These are phyloP conservation scores for Ganoderma leucocontextum DNA, from an alignment of 1,284 basidiomycete species.

Conservation along the genomic window DNA sequence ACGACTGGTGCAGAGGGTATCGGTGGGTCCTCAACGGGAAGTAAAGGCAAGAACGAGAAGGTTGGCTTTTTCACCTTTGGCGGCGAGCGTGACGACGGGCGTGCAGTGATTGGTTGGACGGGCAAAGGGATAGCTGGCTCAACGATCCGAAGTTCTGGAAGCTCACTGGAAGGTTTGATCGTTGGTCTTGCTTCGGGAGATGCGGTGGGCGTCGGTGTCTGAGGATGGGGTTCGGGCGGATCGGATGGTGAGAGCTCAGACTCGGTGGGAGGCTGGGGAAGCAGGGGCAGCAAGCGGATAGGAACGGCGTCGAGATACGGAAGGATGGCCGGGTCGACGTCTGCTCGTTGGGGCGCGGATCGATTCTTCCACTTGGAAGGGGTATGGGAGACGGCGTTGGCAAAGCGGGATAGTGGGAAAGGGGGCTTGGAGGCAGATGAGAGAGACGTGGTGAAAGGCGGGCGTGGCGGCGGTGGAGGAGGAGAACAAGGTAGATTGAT, in stretches of 20 bases:
- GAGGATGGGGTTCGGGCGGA: constrained; percentile 21
- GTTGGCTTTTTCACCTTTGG: constrained; percentile 26
- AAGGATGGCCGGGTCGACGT: constrained; percentile 41
- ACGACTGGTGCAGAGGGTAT: constrained; percentile 22
- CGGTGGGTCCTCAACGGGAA: constrained; percentile 37
- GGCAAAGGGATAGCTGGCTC: neutral
- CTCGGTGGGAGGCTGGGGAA: constrained; percentile 28
- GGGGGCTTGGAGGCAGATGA: constrained; percentile 30
- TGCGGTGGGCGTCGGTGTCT: constrained; percentile 28
- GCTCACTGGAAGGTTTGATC: constrained; percentile 22
- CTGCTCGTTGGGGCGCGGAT: constrained; percentile 28
- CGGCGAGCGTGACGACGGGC: constrained; percentile 13
- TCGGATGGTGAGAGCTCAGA: constrained; percentile 18
- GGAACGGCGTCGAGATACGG: constrained; percentile 45
- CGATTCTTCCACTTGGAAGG: constrained; percentile 44
- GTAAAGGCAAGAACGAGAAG: constrained; percentile 40
- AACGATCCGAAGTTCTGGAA: constrained; percentile 24
- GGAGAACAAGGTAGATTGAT: constrained; percentile 44
- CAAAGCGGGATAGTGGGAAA: constrained; percentile 41
- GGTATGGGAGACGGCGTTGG: constrained; percentile 36
- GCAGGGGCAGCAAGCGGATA: constrained; percentile 43
- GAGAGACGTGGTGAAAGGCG: constrained; percentile 38
- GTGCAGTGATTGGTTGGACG: constrained; percentile 12
- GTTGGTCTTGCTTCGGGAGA: constrained; percentile 29
- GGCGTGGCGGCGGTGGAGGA: constrained; percentile 36